A percentile compares a stretch with the other conserved stretches of the same genome.
phyloP scores from a whole-genome alignment of 164 flowering plant genomes.

The Liquidambar formosana region DNA sequence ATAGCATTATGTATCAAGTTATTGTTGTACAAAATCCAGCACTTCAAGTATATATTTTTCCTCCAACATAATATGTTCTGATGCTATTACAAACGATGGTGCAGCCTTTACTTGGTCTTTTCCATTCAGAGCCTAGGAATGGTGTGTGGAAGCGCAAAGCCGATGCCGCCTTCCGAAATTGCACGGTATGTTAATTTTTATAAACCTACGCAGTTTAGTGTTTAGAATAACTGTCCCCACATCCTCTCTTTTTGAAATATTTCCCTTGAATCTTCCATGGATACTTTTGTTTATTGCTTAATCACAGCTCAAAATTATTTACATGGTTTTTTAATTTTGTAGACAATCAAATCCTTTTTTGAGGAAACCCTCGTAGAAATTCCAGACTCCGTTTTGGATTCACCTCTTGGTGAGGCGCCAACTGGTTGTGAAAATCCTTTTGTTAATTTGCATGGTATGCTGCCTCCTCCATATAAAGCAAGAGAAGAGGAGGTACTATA shows the following conservation, averaged over 20 bases:
- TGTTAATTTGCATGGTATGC: slow-evolving; percentile 43
- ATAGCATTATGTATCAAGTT: not conserved
- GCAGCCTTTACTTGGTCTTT: slow-evolving; percentile 83
- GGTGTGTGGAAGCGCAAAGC: slow-evolving; percentile 88
- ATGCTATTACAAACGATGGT: slow-evolving; percentile 8
- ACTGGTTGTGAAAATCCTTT: slow-evolving; percentile 47
- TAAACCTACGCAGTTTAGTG: not conserved
- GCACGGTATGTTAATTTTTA: slow-evolving; percentile 55
- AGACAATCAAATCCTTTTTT: slow-evolving; percentile 77
- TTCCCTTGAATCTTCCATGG: not conserved
- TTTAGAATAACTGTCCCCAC: not conserved
- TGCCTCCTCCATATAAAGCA: slow-evolving; percentile 62
- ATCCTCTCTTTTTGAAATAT: not conserved
- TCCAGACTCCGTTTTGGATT: slow-evolving; percentile 78
- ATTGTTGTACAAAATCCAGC: not conserved
- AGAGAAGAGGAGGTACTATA: slow-evolving; percentile 44
- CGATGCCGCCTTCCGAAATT: slow-evolving; percentile 68
- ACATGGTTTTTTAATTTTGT: slow-evolving; percentile 16
- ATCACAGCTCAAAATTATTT: not conserved
- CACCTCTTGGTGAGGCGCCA: slow-evolving; percentile 39
- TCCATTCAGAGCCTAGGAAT: slow-evolving; percentile 83
- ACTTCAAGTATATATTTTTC: not conserved
- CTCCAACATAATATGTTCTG: not conserved
- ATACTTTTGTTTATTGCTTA: not conserved
- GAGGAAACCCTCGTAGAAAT: slow-evolving; percentile 80